Percentiles rank a stretch among this genome's conserved stretches.
Evolutionary conservation across 805 yeast species (phyloP).

Genomic region (Cyberlindnera mycetangii): DNA sequence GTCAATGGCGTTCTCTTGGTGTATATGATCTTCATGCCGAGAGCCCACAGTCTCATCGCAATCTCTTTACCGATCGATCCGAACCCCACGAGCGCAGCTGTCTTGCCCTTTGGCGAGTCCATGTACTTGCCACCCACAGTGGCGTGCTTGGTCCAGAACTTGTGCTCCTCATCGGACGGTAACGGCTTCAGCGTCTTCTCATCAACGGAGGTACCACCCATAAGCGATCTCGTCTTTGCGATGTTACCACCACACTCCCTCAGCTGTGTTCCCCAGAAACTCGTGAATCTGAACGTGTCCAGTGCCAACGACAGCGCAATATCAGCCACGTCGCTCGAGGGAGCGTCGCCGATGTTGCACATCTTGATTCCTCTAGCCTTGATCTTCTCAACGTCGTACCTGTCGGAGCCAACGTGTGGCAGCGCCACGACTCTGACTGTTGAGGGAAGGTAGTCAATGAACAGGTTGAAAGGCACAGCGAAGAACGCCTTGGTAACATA

Average conservation of each 20-base stretch:
- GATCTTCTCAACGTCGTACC: conserved; percentile 44
- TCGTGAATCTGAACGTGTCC: conserved; percentile 56
- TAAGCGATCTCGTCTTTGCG: conserved; percentile 40
- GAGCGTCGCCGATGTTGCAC: conserved; percentile 58
- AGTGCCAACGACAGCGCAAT: conserved; percentile 56
- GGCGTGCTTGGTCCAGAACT: conserved; percentile 40
- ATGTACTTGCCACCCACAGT: conserved; percentile 43
- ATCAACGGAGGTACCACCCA: conserved; percentile 34
- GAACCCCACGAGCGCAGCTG: conserved; percentile 66
- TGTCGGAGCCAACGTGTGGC: conserved; percentile 61
- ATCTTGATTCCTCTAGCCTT: conserved; percentile 46
- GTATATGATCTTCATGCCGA: conserved; percentile 67
- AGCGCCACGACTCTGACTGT: conserved; percentile 47
- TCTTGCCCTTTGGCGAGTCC: conserved; percentile 54
- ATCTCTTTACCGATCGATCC: conserved; percentile 72
- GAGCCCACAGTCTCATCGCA: conserved; percentile 49
- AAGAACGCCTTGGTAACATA: conserved; percentile 51
- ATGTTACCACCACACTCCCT: conserved; percentile 41
- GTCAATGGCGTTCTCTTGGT: conserved; percentile 50
- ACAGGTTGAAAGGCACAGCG: conserved; percentile 40
- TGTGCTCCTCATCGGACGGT: conserved; percentile 29
- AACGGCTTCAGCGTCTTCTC: conserved; percentile 29
- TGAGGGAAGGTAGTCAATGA: conserved; percentile 44
- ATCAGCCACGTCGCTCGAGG: conserved; percentile 70
- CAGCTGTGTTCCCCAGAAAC: conserved; percentile 41